Evolutionary conservation across 257 asterid species (phyloP).

Genomic region (Vinca minor): DNA sequence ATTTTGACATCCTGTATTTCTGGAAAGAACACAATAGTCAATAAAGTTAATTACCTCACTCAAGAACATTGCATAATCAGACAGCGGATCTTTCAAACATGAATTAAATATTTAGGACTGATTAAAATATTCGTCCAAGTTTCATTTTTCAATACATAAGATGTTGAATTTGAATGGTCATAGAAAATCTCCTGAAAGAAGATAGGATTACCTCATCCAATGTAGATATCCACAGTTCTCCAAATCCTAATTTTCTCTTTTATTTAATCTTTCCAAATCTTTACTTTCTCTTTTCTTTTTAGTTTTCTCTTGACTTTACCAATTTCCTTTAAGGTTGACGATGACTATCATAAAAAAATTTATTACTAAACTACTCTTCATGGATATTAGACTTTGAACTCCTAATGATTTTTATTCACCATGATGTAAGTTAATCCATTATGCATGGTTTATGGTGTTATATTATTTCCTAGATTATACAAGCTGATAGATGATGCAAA

Average conservation of each 20-base stretch:
- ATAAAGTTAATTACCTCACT: neutral
- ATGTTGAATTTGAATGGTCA: no score
- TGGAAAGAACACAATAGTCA: conserved; percentile 17
- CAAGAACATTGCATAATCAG: neutral
- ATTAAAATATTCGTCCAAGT: no score
- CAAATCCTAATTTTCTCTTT: no score
- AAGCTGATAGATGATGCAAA: neutral
- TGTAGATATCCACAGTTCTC: neutral
- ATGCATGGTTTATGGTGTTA: neutral
- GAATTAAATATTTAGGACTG: no score
- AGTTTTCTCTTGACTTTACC: neutral
- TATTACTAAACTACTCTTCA: neutral
- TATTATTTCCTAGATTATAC: neutral
- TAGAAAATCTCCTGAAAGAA: no score
- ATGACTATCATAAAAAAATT: neutral
- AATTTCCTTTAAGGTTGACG: conserved; percentile 3
- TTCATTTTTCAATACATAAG: no score
- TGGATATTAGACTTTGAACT: conserved; percentile 4
- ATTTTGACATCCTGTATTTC: conserved; percentile 82
- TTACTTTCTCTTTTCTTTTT: neutral
- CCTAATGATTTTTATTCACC: conserved; percentile 4
- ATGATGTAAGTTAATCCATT: conserved; percentile 4
- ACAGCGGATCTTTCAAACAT: neutral
- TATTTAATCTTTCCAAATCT: no score
- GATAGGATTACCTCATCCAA: no score